phyloP scores from a whole-genome alignment of 2,329 filamentous ascomycete genomes.

The Paracamarosporium sp. region DNA sequence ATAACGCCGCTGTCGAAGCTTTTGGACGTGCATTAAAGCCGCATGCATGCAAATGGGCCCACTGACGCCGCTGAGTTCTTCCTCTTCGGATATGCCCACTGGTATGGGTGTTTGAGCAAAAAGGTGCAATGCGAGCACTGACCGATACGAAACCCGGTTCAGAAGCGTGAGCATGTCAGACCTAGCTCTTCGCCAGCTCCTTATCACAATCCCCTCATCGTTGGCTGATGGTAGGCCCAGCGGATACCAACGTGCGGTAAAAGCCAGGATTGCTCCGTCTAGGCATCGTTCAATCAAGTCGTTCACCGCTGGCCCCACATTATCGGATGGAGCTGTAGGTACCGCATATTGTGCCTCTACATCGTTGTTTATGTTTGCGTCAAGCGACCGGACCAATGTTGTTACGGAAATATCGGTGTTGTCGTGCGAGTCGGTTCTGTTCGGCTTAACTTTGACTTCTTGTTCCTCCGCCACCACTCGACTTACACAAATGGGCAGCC shows the following conservation, averaged over 20 bases:
- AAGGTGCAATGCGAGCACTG: constrained; percentile 14
- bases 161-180: constrained; percentile 19
- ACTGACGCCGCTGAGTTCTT: constrained; percentile 16
- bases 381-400: neutral
- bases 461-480: neutral
- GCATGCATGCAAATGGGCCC: constrained; percentile 15
- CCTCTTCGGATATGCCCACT: constrained; percentile 11
- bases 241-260: neutral
- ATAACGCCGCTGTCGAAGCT: constrained; percentile 9
- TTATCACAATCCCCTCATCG: neutral
- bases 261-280: neutral
- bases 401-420: neutral
- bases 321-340: neutral
- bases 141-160: constrained; percentile 16
- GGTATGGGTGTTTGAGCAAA: constrained; percentile 17
- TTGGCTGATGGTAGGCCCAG: neutral
- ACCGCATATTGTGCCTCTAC: neutral
- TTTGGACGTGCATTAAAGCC: constrained; percentile 15
- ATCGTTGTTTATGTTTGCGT: neutral
- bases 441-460: no score
- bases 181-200: constrained; percentile 13
- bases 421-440: neutral
- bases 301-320: neutral
- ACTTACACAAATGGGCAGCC: constrained; percentile 19
- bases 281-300: neutral